Base-by-base conservation (phyloP, 2,329 filamentous ascomycete genomes). In the Coniosporium tulheliwenetii region DNA sequence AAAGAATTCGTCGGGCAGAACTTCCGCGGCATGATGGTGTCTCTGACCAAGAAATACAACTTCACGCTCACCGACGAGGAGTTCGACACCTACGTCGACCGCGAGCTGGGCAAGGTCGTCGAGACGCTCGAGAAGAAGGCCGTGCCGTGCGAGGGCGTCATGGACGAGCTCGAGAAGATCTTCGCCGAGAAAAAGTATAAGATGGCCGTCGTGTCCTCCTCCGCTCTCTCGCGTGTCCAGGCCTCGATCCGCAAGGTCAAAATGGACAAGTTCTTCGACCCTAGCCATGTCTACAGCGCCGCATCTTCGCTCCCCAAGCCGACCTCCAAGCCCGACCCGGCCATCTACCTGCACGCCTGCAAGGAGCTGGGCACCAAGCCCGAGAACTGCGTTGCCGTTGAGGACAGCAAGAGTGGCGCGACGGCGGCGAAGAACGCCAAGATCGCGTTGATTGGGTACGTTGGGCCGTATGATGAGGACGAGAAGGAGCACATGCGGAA, bases 1-100 rank as follows among this genome's bases (percentile, higher is more conserved):
- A 67, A 71, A 51, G 83, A 93, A 65, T 94, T 93, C 54, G 85
- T 94, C 51, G 86, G 87, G 52, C 81, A 91, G 61, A 93, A 93
- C 73, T 94, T 93, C 73, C 84, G 85, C 50, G 84, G 85, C 63
- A 93, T 93, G 84, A 79, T 93, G 64, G 62, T 68, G 44, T 77
- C 75, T 45, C 75, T 94, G 45, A 78, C 86, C 62, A 66, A 76
- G 60, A 80, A 82, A 61, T 78, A 84, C 69, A 69, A 71, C 61
- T 89, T 93, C 63, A 64, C 70, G 40, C 74, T 94, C 63, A 52
- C 62, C 19, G 60, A 70, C 14, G 76, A 75, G 2, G 82, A 93
- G 55, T 63, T 86, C 43, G 78, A 91, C 52, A 59, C 57, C 34
- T 93, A 85, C 58, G 84, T 93, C 46, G 70, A 66, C 51, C 70